phyloP scores from a whole-genome alignment of 305 asterid species.

The Fraxinus nigra region DNA sequence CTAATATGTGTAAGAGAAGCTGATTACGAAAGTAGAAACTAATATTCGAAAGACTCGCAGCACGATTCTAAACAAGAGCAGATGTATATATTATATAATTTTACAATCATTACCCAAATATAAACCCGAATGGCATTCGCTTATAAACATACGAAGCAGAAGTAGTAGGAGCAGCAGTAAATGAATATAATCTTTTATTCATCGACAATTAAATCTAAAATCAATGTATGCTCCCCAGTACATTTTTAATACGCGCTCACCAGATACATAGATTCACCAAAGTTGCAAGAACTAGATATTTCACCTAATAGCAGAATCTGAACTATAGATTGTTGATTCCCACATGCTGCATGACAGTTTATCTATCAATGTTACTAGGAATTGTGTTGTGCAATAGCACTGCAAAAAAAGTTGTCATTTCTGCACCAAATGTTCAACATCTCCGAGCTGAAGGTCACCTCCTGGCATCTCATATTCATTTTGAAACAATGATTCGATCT shows the following conservation, averaged over 20 bases:
- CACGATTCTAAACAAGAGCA: no score
- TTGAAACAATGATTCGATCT: constrained; percentile 73
- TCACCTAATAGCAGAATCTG: not conserved
- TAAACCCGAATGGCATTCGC: not conserved
- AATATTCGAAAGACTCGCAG: no score
- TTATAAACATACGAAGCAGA: not conserved
- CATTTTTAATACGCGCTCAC: not conserved
- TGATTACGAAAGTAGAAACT: no score
- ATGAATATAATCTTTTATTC: not conserved
- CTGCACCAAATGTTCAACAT: constrained; percentile 68
- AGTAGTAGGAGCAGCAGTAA: not conserved
- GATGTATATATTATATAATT: no score
- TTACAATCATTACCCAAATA: not conserved
- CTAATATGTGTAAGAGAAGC: no score
- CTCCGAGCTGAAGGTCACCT: constrained; percentile 66
- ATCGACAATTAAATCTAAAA: not conserved
- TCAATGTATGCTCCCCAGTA: not conserved
- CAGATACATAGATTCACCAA: not conserved
- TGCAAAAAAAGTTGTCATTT: constrained; percentile 30
- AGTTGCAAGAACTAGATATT: not conserved
- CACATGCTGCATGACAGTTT: not conserved
- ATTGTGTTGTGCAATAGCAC: no score
- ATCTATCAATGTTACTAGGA: not conserved
- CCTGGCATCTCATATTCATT: constrained; percentile 43
- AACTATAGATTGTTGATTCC: not conserved